phyloP scores from a whole-genome alignment of 371 early-diverging fungal genomes.

The Lichtheimia ornata region DNA sequence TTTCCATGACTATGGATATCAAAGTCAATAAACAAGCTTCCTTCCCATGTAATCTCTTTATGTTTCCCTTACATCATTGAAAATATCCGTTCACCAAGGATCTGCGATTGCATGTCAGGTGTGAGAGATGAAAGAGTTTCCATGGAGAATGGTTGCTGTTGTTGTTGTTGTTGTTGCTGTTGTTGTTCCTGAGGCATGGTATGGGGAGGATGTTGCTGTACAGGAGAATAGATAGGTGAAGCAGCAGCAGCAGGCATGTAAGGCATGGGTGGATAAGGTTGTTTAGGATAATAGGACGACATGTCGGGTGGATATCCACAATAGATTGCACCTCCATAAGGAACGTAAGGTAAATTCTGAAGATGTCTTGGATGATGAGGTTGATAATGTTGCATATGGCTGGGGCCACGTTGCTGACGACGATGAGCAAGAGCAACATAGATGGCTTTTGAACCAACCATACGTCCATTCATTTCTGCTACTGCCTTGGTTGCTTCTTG shows the following conservation, averaged over 20 bases:
- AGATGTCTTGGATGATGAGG: constrained; percentile 55
- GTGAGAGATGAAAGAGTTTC: constrained; percentile 76
- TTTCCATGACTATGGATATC: constrained; percentile 25
- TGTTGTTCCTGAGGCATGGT: background rate
- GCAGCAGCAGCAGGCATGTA: background rate
- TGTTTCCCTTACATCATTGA: constrained; percentile 62
- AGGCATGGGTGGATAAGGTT: background rate
- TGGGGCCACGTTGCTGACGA: constrained; percentile 89
- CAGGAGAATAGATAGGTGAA: background rate
- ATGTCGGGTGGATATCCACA: constrained; percentile 2
- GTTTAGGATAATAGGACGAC: background rate
- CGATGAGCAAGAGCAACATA: constrained; percentile 97
- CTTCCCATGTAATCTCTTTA: too few species aligned
- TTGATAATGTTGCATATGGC: constrained; percentile 51
- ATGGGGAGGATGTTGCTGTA: too few species aligned
- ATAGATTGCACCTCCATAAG: background rate
- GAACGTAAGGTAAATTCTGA: background rate
- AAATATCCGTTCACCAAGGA: constrained; percentile 94
- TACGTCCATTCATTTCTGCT: constrained; percentile 85
- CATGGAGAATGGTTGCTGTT: constrained; percentile 51
- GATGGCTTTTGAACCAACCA: constrained; percentile 87
- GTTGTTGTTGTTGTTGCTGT: background rate
- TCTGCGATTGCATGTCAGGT: constrained; percentile 86
- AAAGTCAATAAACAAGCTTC: background rate
- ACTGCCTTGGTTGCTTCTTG: constrained; percentile 89